Percentiles rank a stretch among this genome's conserved stretches.
These are phyloP conservation scores for Geopyxis carbonaria DNA, from an alignment of 495 filamentous ascomycete species.

Conservation along the genomic window DNA sequence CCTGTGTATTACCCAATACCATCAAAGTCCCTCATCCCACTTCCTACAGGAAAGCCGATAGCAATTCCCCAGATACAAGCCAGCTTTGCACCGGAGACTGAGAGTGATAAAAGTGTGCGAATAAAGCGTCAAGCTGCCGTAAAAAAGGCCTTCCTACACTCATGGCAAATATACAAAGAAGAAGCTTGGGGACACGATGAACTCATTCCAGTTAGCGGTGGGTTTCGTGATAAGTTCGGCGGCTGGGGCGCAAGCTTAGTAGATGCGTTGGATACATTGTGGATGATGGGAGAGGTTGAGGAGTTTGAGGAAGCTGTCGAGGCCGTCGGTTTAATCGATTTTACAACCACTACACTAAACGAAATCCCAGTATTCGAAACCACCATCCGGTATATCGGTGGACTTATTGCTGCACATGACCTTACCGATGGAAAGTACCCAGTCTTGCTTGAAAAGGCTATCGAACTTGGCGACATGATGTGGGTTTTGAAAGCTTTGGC, in stretches of 20 bases:
- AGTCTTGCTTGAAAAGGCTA: constrained; percentile 66
- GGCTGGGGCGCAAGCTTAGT: constrained; percentile 92
- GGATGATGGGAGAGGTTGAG: constrained; percentile 83
- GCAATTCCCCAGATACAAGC: constrained; percentile 61
- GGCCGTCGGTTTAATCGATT: constrained; percentile 67
- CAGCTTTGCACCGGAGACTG: constrained; percentile 45
- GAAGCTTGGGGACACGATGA: constrained; percentile 72
- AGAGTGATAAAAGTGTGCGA: constrained; percentile 42
- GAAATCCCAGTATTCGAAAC: constrained; percentile 72
- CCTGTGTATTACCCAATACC: constrained; percentile 60
- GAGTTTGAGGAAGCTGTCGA: constrained; percentile 79
- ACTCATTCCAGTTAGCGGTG: constrained; percentile 45
- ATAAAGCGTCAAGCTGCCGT: constrained; percentile 48
- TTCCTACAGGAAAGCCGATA: constrained; percentile 55
- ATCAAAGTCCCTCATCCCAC: constrained; percentile 46
- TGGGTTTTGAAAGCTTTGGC: too few relatives aligned
- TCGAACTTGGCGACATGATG: constrained; percentile 72
- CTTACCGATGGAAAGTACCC: constrained; percentile 45
- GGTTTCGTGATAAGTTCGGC: constrained; percentile 58
- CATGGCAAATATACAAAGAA: constrained; percentile 59
- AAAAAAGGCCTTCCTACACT: constrained; percentile 46
- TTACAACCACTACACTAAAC: constrained; percentile 47
- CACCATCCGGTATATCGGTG: constrained; percentile 73
- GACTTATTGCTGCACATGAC: constrained; percentile 69
- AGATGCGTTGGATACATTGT: constrained; percentile 82